phyloP scores from a whole-genome alignment of 176 grass and related monocot genomes.

The Oryza meyeriana region DNA sequence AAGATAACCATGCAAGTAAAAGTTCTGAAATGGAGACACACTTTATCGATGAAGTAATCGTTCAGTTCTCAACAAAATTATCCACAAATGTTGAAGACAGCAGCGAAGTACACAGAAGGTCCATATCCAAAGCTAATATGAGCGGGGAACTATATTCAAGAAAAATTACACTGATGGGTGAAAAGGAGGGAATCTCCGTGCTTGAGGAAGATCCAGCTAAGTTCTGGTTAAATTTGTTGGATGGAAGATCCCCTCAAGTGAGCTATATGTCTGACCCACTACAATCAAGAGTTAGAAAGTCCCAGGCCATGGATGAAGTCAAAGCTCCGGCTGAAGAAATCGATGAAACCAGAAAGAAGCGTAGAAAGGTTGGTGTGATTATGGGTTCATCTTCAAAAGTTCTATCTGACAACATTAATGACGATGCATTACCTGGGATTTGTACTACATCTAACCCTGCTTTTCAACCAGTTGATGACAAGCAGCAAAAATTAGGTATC shows the following conservation, averaged over 20 bases:
- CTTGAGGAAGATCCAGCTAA: constrained; percentile 56
- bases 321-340: constrained; percentile 34
- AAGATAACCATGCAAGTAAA: constrained; percentile 35
- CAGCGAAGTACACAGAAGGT: not conserved
- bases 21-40: constrained; percentile 21
- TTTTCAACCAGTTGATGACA: constrained; percentile 13
- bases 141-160: constrained; percentile 73
- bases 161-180: constrained; percentile 58
- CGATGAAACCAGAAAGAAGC: constrained; percentile 46
- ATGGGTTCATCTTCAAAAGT: constrained; percentile 27
- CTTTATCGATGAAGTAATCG: constrained; percentile 44
- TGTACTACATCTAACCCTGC: not conserved
- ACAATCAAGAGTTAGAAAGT: constrained; percentile 42
- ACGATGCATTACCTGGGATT: constrained; percentile 16
- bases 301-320: constrained; percentile 36
- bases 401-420: constrained; percentile 28
- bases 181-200: constrained; percentile 46
- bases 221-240: constrained; percentile 78
- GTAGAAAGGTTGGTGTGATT: constrained; percentile 36
- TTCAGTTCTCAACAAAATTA: constrained; percentile 52
- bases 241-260: constrained; percentile 45
- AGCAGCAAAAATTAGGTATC: constrained; percentile 25
- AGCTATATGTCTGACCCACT: constrained; percentile 41
- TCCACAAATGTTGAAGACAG: constrained; percentile 26
- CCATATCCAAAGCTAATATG: constrained; percentile 46